Evolutionary conservation across 306 rosid species (phyloP), one percentile per base, ranked within the genome.

Genomic region (Citrullus colocynthis): DNA sequence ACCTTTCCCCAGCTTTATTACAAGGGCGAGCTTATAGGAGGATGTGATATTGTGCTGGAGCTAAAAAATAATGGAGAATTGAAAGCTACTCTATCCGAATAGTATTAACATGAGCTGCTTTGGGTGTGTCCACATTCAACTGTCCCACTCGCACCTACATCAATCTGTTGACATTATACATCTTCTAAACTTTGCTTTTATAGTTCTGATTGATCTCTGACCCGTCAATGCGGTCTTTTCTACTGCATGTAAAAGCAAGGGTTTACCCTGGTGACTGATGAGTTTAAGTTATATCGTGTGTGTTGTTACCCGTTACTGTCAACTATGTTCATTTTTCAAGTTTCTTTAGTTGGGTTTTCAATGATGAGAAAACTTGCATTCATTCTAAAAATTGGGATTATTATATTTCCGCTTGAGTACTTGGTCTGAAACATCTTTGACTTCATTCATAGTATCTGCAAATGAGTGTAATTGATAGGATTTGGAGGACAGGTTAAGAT

Each of bases 1-100:
- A 95, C 99, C 51, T 95, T 80, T 84, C 99, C 99, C 16, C 99
- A 90, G 84, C 93, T 95, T 36, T 95, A 92, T 72, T 87, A 90
- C 87, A 90, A 89, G 85, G 86, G 97, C 67, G 97, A 92, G 82
- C 88, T 95, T 72, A 87, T 92, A 6, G 99, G 97, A 44, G 99
- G 97, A 18, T 89, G 93, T 10, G 99, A 95, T 75, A 92, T 95
- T 32, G 78, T 95, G 32, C 30, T 88, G 88, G 97, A 95, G 90
- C 90, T 92, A 78, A 84, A 77, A 72, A 80, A 78, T 73, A 90
- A 78, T 69, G 96, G 97, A 28, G 99, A 92, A 81, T 87, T 95
- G 48, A 89, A 95, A 79, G 87, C 89, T 8, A 81, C 93, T 24
- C 85, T 95, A 41, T 83, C 97, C 6, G 97, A 87, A 87, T 92